phyloP scores from a whole-genome alignment of 2,329 filamentous ascomycete genomes.

The Sclerotinia borealis region DNA sequence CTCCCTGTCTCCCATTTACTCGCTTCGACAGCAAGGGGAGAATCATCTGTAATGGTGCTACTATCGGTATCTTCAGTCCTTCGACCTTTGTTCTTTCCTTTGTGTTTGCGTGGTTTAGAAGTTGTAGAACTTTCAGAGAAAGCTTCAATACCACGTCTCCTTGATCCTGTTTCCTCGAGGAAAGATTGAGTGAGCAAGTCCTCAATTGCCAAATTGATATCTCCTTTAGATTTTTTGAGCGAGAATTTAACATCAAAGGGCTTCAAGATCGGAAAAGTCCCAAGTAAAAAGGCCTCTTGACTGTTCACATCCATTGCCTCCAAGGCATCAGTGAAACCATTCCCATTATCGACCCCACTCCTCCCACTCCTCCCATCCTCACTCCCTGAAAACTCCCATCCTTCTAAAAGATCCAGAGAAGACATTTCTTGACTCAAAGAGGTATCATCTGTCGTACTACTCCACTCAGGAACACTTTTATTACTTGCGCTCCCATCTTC shows the following conservation, averaged over 20 bases:
- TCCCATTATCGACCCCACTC: slow-evolving; percentile 48
- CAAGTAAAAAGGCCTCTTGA: slow-evolving; percentile 57
- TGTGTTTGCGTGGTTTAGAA: slow-evolving; percentile 33
- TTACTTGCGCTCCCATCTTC: slow-evolving; percentile 21
- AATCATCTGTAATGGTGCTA: background rate
- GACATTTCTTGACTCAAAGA: slow-evolving; percentile 25
- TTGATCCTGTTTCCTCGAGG: slow-evolving; percentile 60
- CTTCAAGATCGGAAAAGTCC: slow-evolving; percentile 67
- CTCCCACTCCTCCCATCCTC: slow-evolving; percentile 40
- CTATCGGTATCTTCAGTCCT: slow-evolving; percentile 25
- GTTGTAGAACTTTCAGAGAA: slow-evolving; percentile 53
- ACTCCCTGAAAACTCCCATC: slow-evolving; percentile 24
- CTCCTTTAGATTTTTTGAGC: slow-evolving; percentile 60
- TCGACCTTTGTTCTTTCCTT: slow-evolving; percentile 34
- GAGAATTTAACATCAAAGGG: slow-evolving; percentile 59
- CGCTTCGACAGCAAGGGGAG: background rate
- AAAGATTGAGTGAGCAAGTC: slow-evolving; percentile 74
- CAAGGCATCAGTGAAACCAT: slow-evolving; percentile 26
- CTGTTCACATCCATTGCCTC: slow-evolving; percentile 47
- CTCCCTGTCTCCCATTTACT: slow-evolving; percentile 55
- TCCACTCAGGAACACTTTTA: slow-evolving; percentile 23
- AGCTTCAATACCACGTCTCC: slow-evolving; percentile 72
- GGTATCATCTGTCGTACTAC: slow-evolving; percentile 29
- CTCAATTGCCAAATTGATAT: slow-evolving; percentile 67
- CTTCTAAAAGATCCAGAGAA: slow-evolving; percentile 23